A percentile compares a stretch with the other conserved stretches of the same genome.
Evolutionary conservation across 1,284 basidiomycete species (phyloP).

Genomic region (Leccinum pachyderme): DNA sequence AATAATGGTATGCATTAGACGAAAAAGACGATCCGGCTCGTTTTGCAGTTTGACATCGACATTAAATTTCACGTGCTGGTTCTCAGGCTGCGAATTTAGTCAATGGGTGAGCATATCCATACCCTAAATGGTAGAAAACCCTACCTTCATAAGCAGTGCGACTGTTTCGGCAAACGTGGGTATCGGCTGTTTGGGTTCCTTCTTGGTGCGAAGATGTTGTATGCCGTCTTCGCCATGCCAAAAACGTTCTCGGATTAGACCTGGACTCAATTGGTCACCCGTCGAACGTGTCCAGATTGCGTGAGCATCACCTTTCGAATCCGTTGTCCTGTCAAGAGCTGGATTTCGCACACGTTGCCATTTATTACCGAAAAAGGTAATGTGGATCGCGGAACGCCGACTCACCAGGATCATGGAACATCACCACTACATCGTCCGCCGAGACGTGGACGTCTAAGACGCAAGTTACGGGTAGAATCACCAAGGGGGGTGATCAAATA

Average conservation of each 20-base stretch:
- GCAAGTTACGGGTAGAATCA: conserved; percentile 47
- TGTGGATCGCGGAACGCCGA: conserved; percentile 21
- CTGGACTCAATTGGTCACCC: conserved; percentile 37
- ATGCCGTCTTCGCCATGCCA: conserved; percentile 78
- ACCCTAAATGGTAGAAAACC: conserved; percentile 19
- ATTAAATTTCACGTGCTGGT: conserved; percentile 84
- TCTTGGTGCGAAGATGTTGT: conserved; percentile 79
- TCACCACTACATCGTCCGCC: conserved; percentile 83
- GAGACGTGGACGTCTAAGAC: conserved; percentile 94
- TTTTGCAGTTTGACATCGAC: conserved; percentile 95
- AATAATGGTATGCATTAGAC: conserved; percentile 79
- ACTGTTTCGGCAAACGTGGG: conserved; percentile 87
- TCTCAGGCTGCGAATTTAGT: conserved; percentile 61
- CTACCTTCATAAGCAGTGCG: conserved; percentile 74
- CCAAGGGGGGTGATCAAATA: conserved; percentile 47
- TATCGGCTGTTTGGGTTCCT: conserved; percentile 82
- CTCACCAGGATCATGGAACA: conserved; percentile 93
- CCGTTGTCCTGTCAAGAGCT: conserved; percentile 70
- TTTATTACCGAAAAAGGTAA: conserved; percentile 22
- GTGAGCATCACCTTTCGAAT: conserved; percentile 53
- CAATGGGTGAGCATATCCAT: conserved; percentile 7
- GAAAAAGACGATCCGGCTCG: conserved; percentile 84
- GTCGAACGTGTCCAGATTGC: conserved; percentile 20
- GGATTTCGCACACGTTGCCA: conserved; percentile 20
- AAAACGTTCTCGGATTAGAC: conserved; percentile 63